Conservation (phyloP, 164 flowering plant genomes). For the Protea cynaroides region DNA sequence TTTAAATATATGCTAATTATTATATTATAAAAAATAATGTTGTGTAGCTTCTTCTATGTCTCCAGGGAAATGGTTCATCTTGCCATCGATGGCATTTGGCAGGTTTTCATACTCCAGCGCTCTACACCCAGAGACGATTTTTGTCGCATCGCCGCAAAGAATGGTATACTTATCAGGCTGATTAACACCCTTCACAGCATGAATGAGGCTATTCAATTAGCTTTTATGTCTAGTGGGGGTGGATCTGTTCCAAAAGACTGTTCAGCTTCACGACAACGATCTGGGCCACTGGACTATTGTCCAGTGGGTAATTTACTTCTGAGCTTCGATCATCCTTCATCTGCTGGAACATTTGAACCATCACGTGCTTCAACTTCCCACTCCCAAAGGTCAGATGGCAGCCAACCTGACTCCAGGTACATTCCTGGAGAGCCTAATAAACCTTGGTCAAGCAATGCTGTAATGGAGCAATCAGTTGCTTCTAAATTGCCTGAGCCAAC, state of each 20-base stretch:
- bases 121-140: constrained; percentile 93
- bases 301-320: constrained; percentile 30
- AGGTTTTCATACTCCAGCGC: constrained; percentile 89
- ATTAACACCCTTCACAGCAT: constrained; percentile 92
- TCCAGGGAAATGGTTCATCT: constrained; percentile 99
- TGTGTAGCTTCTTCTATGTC: constrained; percentile 13
- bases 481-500: constrained; percentile 40
- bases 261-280: constrained; percentile 48
- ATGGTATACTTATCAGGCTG: constrained; percentile 86
- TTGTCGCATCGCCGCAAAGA: constrained; percentile 96
- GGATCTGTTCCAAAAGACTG: constrained; percentile 52
- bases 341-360: constrained; percentile 41
- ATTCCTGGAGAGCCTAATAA: constrained; percentile 36
- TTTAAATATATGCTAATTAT: too few species aligned
- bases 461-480: constrained; percentile 33
- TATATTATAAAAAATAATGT: not conserved
- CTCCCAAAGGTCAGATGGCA: constrained; percentile 42
- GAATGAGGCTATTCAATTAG: constrained; percentile 94
- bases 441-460: constrained; percentile 35
- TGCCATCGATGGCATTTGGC: constrained; percentile 99
- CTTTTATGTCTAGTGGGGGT: constrained; percentile 57
- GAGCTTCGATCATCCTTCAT: constrained; percentile 42
- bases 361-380: constrained; percentile 50
- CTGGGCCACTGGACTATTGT: constrained; percentile 68
- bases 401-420: constrained; percentile 32